Conservation (phyloP, 2,329 filamentous ascomycete species). For the Penicillium aurantiogriseum region DNA sequence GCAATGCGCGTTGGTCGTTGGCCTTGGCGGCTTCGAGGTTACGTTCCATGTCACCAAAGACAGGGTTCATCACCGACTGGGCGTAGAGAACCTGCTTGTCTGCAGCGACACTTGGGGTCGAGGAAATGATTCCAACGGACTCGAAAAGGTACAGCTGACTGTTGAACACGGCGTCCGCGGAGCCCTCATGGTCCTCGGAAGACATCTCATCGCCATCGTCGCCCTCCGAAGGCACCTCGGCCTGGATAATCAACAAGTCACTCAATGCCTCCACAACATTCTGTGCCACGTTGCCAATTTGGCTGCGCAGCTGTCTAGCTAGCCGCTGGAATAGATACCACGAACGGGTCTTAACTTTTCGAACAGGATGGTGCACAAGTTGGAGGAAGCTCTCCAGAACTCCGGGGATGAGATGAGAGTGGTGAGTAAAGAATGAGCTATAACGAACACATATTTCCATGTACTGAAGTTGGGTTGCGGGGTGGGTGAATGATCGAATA, state of each 20-base stretch:
- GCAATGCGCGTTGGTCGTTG: constrained; percentile 74
- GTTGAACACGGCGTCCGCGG: constrained; percentile 84
- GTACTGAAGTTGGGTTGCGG: constrained; percentile 89
- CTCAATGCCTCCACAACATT: constrained; percentile 86
- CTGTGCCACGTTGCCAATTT: constrained; percentile 86
- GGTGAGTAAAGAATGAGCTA: constrained; percentile 84
- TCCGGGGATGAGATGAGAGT: constrained; percentile 75
- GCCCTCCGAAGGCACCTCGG: constrained; percentile 75
- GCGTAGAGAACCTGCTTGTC: constrained; percentile 87
- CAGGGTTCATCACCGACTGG: constrained; percentile 80
- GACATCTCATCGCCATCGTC: constrained; percentile 87
- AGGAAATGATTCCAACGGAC: constrained; percentile 88
- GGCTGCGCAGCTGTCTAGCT: constrained; percentile 78
- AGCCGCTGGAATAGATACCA: constrained; percentile 97
- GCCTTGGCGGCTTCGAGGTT: constrained; percentile 73
- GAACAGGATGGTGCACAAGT: constrained; percentile 82
- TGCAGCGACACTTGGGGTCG: constrained; percentile 69
- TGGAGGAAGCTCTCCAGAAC: constrained; percentile 90
- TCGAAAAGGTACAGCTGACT: constrained; percentile 94
- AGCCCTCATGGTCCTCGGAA: constrained; percentile 86
- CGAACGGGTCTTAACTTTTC: constrained; percentile 82
- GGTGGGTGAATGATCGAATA: constrained; percentile 81
- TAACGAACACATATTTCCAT: constrained; percentile 99
- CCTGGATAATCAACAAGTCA: constrained; percentile 85
- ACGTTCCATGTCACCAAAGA: constrained; percentile 85